Evolutionary conservation across 805 yeast genomes (phyloP), one percentile per base, ranked within the genome.

Genomic region (Kurtzmaniella fragi): DNA sequence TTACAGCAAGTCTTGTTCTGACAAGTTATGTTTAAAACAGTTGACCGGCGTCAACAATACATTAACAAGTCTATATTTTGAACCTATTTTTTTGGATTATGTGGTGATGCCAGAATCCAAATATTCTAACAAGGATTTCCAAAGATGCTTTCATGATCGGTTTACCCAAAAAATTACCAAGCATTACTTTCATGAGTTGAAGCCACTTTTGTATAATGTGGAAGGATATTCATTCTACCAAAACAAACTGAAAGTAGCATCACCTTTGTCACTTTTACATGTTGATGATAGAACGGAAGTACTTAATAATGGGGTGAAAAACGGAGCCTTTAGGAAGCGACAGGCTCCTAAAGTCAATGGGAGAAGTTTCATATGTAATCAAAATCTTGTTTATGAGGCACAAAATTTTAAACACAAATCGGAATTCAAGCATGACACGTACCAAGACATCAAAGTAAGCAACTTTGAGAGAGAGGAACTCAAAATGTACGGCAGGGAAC

Each of bases 1-100:
- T 0, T 58, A 74, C 35, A 84, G 95, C 25, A 91, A 89, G 56
- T 86, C 96, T 1, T 91, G 98, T 56, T 79, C 95, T 1, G 98
- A 91, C 56, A 91, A 91, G 52, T 57, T 91, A 17, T 71, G 85
- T 32, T 38, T 82, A 35, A 71, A 72, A 42, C 96, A 87, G 54
- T 59, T 64, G 28, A 64, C 67, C 0, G 83, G 88, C 0, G 35
- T 82, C 2, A 54, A 75, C 31, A 81, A 73, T 47, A 52, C 75
- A 3, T 36, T 73, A 6, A 71, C 75, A 2, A 63, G 69, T 29
- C 25, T 20, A 20, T 20, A 5, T 8, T 20, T 20, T 20, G 42
- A 38, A 1, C 37, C 69, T 31, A 52, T 64, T 11, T 73, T 45
- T 41, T 50, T 84, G 20, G 62, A 64, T 20, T 79, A 70, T 50